Conservation (phyloP, 2,329 filamentous ascomycete species). For the Zarea fungicola region DNA sequence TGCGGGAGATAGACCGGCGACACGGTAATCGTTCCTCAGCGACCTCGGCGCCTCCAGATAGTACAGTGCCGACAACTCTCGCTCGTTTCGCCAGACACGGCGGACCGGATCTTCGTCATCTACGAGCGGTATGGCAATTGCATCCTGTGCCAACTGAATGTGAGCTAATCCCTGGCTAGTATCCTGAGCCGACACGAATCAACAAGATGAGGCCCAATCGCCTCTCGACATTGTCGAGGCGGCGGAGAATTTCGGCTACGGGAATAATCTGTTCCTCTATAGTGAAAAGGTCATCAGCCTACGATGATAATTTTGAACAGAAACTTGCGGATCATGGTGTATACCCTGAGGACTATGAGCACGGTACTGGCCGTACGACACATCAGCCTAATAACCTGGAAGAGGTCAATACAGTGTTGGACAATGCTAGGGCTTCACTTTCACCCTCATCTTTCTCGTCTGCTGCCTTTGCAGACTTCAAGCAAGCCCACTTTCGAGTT, state of each 20-base stretch:
- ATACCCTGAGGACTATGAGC: constrained; percentile 17
- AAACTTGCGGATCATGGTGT: constrained; percentile 31
- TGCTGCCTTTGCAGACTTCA: constrained; percentile 25
- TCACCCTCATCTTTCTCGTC: constrained; percentile 30
- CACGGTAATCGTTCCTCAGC: constrained; percentile 11
- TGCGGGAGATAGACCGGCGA: constrained; percentile 24
- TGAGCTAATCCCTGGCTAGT: background rate
- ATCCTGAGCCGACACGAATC: background rate
- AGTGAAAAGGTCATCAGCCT: constrained; percentile 22
- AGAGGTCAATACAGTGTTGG: background rate
- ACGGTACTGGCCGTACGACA: background rate
- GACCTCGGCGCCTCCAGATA: background rate
- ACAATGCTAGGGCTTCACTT: constrained; percentile 24
- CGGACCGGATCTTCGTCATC: constrained; percentile 20
- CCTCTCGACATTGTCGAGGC: background rate
- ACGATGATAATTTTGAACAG: constrained; percentile 31
- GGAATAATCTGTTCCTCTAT: constrained; percentile 10
- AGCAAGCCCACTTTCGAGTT: constrained; percentile 21
- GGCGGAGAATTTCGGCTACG: constrained; percentile 16
- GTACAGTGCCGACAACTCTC: background rate
- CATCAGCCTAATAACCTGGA: constrained; percentile 6
- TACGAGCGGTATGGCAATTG: constrained; percentile 19
- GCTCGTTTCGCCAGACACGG: constrained; percentile 15
- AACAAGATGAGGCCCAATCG: background rate
- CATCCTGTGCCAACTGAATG: background rate